A percentile compares a stretch with the other conserved stretches of the same genome.
Conservation (phyloP, 306 rosid genomes). For the Citrullus amarus region DNA sequence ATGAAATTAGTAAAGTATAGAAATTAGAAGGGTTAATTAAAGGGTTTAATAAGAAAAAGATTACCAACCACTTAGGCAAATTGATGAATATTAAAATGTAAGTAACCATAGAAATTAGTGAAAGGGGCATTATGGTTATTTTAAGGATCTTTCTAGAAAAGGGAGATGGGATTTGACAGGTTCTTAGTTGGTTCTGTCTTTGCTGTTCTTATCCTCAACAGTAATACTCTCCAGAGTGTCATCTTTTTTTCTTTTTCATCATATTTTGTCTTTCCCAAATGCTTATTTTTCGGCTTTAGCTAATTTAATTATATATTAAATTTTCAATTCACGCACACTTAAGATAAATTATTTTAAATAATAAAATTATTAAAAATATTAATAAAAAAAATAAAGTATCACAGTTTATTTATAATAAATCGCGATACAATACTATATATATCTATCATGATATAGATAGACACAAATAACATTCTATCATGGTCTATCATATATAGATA, state of each 20-base stretch:
- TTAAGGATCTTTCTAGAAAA: slow-evolving; percentile 35
- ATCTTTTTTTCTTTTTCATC: not conserved
- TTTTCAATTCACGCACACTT: no score
- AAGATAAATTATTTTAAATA: no score
- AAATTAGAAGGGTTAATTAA: not conserved
- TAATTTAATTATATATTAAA: no score
- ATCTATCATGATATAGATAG: no score
- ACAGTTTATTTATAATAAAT: no score
- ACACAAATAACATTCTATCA: no score
- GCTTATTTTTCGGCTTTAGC: no score
- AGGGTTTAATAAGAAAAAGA: not conserved
- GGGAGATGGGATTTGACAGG: slow-evolving; percentile 10
- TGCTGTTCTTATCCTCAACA: slow-evolving; percentile 34
- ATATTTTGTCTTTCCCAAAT: no score
- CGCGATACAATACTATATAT: no score
- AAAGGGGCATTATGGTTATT: not conserved
- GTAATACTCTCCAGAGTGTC: slow-evolving; percentile 7
- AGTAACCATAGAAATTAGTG: not conserved
- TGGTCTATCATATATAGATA: no score
- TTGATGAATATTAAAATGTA: not conserved
- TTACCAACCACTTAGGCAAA: not conserved
- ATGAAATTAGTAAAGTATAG: not conserved
- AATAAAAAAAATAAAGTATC: no score
- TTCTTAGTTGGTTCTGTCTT: slow-evolving; percentile 5
- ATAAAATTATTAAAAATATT: no score